phyloP scores from a whole-genome alignment of 164 flowering plant species.

The Malania oleifera region DNA sequence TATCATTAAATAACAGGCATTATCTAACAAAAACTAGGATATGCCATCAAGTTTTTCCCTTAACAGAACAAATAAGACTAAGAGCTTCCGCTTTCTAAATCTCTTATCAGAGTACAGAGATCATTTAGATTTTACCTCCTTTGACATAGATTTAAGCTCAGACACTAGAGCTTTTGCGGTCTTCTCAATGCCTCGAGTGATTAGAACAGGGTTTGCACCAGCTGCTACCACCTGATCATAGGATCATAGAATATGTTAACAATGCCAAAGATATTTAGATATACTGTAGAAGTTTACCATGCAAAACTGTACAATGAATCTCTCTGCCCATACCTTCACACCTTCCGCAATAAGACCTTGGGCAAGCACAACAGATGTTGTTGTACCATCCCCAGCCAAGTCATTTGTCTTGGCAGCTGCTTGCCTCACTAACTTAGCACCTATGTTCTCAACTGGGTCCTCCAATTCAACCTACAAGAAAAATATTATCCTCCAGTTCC shows the following conservation, averaged over 20 bases:
- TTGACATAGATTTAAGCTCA: slow-evolving; percentile 78
- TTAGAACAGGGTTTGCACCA: slow-evolving; percentile 96
- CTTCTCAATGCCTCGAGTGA: slow-evolving; percentile 96
- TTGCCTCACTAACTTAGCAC: slow-evolving; percentile 94
- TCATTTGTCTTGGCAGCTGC: slow-evolving; percentile 99
- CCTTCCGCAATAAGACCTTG: slow-evolving; percentile 97
- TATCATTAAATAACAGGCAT: background rate
- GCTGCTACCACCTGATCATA: slow-evolving; percentile 86
- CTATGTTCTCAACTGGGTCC: slow-evolving; percentile 98
- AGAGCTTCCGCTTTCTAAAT: background rate
- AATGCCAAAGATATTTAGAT: background rate
- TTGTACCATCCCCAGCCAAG: slow-evolving; percentile 99
- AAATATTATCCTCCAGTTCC: no score
- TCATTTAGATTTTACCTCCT: slow-evolving; percentile 52
- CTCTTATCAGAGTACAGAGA: no score
- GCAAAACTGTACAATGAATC: background rate
- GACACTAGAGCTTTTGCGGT: slow-evolving; percentile 84
- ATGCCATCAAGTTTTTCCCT: background rate
- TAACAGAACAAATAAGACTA: background rate
- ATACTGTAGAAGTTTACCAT: background rate
- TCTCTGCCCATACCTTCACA: slow-evolving; percentile 80
- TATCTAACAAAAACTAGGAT: background rate
- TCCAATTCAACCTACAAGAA: slow-evolving; percentile 76
- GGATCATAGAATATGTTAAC: background rate
- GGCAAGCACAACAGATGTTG: slow-evolving; percentile 99